Percentiles rank a stretch among this genome's conserved stretches.
These are phyloP conservation scores for Microdochium bolleyi DNA, from an alignment of 2,329 filamentous ascomycete species.

Conservation along the genomic window DNA sequence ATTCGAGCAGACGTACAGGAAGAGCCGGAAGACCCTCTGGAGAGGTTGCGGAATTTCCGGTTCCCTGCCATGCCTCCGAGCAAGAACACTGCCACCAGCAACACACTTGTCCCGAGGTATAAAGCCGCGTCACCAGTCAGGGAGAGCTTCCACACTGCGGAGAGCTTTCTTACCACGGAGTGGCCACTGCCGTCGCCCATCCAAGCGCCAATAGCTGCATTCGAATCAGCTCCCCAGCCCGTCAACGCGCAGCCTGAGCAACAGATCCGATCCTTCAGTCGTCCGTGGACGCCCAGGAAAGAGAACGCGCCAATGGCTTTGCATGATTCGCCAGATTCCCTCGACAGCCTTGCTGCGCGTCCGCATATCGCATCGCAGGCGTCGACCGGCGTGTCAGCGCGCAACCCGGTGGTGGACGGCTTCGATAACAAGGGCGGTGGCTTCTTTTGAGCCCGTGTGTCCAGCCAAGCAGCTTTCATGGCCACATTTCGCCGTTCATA, in stretches of 20 bases:
- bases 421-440: neutral
- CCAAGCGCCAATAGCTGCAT: neutral
- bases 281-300: neutral
- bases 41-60: neutral
- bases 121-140: neutral
- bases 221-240: neutral
- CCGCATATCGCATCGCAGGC: neutral
- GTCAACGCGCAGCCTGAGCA: neutral
- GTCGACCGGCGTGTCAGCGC: neutral
- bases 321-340: neutral
- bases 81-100: too few relatives aligned
- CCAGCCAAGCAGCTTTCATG: too few relatives aligned
- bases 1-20: neutral
- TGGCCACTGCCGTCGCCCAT: neutral
- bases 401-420: neutral
- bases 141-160: neutral
- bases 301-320: neutral
- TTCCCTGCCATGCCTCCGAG: neutral
- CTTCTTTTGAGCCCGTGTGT: neutral
- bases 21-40: neutral
- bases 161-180: neutral
- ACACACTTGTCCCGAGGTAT: neutral
- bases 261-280: neutral
- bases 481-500: too few relatives aligned
- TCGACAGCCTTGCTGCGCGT: neutral